A percentile compares a stretch with the other conserved stretches of the same genome.
phyloP scores from a whole-genome alignment of 1,284 basidiomycete species.

The Ganoderma resinaceum region DNA sequence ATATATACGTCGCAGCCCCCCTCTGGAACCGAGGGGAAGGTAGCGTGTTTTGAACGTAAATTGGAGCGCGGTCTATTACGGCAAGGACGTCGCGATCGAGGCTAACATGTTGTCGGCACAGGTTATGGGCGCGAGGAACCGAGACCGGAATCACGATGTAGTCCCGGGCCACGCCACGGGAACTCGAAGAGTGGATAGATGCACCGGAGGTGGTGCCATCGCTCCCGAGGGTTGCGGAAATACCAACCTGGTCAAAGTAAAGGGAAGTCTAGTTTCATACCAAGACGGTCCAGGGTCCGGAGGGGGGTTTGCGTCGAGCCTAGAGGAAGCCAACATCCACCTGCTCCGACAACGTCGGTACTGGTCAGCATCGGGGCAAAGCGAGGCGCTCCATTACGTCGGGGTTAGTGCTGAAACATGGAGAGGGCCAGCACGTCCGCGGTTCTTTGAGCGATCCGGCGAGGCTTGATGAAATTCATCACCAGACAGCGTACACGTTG shows the following conservation, averaged over 20 bases:
- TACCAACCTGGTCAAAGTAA: background rate
- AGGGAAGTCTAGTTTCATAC: too few species aligned
- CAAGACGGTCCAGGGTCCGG: too few species aligned
- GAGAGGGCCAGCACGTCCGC: background rate
- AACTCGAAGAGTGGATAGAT: background rate
- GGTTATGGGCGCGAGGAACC: background rate
- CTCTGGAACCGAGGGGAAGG: constrained; percentile 1
- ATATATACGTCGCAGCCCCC: background rate
- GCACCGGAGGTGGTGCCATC: background rate
- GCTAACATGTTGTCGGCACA: constrained; percentile 1
- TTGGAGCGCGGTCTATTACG: constrained; percentile 4
- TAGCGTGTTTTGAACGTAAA: constrained; percentile 2
- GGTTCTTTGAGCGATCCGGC: background rate
- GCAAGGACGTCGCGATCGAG: background rate
- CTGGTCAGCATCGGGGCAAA: background rate
- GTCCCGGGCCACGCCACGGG: background rate
- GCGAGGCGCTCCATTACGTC: background rate
- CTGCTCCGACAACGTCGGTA: background rate
- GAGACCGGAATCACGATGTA: background rate
- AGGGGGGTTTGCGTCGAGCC: too few species aligned
- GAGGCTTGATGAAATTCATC: background rate
- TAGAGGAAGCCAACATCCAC: too few species aligned
- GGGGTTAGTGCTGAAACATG: constrained; percentile 4
- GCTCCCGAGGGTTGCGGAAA: background rate
- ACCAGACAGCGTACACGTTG: background rate